These are phyloP conservation scores for Phytophthora fragariaefolia DNA, from an alignment of 352 stramenopile genomes.

Conservation along the genomic window DNA sequence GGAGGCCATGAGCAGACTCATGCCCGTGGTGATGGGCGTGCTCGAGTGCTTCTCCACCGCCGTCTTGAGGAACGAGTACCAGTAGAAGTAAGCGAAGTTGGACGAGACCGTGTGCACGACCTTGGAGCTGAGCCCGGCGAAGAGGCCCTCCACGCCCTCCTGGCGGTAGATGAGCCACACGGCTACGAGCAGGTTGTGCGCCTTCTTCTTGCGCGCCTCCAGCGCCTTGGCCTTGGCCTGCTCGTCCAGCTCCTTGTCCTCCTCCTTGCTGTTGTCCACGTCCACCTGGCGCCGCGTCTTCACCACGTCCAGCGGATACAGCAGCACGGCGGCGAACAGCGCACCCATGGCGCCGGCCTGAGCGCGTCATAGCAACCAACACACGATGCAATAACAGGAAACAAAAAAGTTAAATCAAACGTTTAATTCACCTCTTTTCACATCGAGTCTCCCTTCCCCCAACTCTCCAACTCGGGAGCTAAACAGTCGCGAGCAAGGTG, in stretches of 20 bases:
- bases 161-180: constrained; percentile 74
- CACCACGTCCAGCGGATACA: constrained; percentile 81
- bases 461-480: no score
- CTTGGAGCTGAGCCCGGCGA: constrained; percentile 78
- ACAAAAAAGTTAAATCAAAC: no score
- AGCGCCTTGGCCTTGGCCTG: constrained; percentile 35
- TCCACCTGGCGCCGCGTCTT: constrained; percentile 79
- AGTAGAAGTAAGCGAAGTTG: constrained; percentile 90
- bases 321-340: constrained; percentile 72
- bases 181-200: constrained; percentile 57
- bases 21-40: constrained; percentile 59
- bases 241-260: constrained; percentile 14
- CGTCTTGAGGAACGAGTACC: constrained; percentile 84
- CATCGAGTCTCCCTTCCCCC: no score
- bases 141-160: constrained; percentile 69
- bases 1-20: constrained; percentile 81
- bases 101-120: constrained; percentile 76
- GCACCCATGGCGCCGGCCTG: constrained; percentile 80
- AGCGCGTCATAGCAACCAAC: constrained; percentile 9
- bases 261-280: constrained; percentile 43
- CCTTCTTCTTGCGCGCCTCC: constrained; percentile 45
- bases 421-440: no score
- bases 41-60: constrained; percentile 57
- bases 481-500: no score
- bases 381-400: no score